A percentile compares a stretch with the other conserved stretches of the same genome.
phyloP scores from a whole-genome alignment of 257 asterid genomes.

The Salvia splendens region DNA sequence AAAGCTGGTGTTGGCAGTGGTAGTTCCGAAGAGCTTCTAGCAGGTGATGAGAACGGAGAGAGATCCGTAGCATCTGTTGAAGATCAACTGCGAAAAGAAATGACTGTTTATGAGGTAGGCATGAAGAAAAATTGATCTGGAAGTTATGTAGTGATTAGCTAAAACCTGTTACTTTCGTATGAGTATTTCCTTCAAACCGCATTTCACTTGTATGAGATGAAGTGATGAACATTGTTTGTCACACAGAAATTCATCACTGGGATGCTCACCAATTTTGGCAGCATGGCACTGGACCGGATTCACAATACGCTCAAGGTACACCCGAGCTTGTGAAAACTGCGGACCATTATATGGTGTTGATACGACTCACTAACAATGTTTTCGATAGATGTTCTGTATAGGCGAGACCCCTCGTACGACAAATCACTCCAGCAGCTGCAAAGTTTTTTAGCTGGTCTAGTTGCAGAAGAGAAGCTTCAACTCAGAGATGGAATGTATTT shows the following conservation, averaged over 20 bases:
- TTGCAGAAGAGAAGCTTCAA: conserved; percentile 94
- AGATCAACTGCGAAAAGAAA: conserved; percentile 91
- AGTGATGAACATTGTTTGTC: background rate
- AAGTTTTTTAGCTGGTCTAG: conserved; percentile 79
- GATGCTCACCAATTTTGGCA: conserved; percentile 96
- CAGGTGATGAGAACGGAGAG: conserved; percentile 85
- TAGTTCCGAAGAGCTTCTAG: conserved; percentile 72
- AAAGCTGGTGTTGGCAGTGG: conserved; percentile 57
- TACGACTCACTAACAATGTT: conserved; percentile 11
- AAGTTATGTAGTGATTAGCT: background rate
- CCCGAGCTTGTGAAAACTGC: background rate
- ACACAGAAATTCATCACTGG: conserved; percentile 85
- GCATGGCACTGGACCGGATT: conserved; percentile 96
- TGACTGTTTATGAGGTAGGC: conserved; percentile 90
- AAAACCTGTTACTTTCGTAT: background rate
- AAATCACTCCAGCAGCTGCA: conserved; percentile 94
- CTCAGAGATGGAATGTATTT: conserved; percentile 69
- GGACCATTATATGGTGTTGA: background rate
- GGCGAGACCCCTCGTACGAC: conserved; percentile 92
- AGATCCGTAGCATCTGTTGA: conserved; percentile 86
- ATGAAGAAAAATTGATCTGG: background rate
- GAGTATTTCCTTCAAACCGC: background rate
- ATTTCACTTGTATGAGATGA: too few relatives aligned
- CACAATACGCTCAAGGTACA: conserved; percentile 95
- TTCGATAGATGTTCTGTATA: conserved; percentile 83